phyloP scores from a whole-genome alignment of 2,329 filamentous ascomycete genomes.

The Aspergillus eucalypticola region DNA sequence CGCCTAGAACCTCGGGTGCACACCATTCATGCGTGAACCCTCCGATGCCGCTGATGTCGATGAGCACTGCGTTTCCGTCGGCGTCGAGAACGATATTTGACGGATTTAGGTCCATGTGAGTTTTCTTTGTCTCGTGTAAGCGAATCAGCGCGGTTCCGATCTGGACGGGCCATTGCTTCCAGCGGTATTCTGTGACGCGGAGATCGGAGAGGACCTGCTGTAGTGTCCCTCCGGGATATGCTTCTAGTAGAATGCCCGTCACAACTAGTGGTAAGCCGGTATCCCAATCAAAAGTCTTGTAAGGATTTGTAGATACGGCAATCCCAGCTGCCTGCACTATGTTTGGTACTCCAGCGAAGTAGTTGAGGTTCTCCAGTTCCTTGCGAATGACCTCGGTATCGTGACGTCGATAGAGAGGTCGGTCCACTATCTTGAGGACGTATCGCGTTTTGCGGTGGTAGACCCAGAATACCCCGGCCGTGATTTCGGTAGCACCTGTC shows the following conservation, averaged over 20 bases:
- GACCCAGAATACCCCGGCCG: conserved; percentile 18
- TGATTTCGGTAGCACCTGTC: conserved; percentile 16
- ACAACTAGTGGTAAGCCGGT: conserved; percentile 15
- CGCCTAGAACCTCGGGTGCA: conserved; percentile 23
- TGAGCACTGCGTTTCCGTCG: conserved; percentile 20
- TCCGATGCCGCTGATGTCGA: conserved; percentile 29
- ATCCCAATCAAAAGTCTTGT: conserved; percentile 11
- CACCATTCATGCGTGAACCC: conserved; percentile 21
- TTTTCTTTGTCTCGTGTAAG: conserved; percentile 18
- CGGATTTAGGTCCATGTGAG: conserved; percentile 24
- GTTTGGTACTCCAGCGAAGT: conserved; percentile 17
- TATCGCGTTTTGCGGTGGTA: conserved; percentile 9
- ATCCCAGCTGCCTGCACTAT: conserved; percentile 21
- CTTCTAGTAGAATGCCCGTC: conserved; percentile 21
- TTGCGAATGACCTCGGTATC: conserved; percentile 20
- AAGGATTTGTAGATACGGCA: conserved; percentile 19
- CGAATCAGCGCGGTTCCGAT: conserved; percentile 17
- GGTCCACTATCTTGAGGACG: conserved; percentile 22
- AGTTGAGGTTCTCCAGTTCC: conserved; percentile 24
- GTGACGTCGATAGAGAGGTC: conserved; percentile 17
- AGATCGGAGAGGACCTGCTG: conserved; percentile 14
- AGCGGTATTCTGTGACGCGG: conserved; percentile 11
- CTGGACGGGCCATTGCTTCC: conserved; percentile 22
- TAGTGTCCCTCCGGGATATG: conserved; percentile 20
- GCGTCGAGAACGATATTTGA: conserved; percentile 23